Conservation (phyloP, 1,284 basidiomycete genomes). For the Moesziomyces sp. region DNA sequence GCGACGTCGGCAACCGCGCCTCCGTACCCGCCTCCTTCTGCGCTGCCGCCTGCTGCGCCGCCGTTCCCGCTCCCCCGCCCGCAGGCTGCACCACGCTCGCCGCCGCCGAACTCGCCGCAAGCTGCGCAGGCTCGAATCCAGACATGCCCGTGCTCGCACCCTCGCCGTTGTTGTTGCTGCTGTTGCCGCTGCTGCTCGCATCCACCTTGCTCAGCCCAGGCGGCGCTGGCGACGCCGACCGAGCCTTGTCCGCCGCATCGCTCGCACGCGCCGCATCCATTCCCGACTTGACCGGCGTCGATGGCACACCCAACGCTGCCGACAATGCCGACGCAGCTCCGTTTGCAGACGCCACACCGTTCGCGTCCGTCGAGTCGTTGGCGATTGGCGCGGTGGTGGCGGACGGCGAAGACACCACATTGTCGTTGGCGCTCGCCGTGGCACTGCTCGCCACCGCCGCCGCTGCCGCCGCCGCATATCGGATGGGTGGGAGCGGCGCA, state of each 20-base stretch:
- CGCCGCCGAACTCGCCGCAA: constrained; percentile 69
- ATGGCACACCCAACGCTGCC: constrained; percentile 13
- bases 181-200: constrained; percentile 13
- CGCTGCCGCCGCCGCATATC: constrained; percentile 90
- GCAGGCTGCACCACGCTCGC: constrained; percentile 59
- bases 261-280: constrained; percentile 22
- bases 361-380: constrained; percentile 23
- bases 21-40: constrained; percentile 57
- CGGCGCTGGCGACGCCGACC: constrained; percentile 43
- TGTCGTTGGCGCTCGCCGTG: constrained; percentile 25
- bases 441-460: constrained; percentile 72
- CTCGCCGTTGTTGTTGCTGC: constrained; percentile 7
- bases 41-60: constrained; percentile 49
- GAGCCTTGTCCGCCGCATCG: constrained; percentile 27
- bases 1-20: constrained; percentile 75
- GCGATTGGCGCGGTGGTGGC: constrained; percentile 27
- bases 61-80: constrained; percentile 53
- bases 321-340: constrained; percentile 4
- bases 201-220: constrained; percentile 36
- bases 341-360: constrained; percentile 4
- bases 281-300: constrained; percentile 26
- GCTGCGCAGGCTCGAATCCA: constrained; percentile 58
- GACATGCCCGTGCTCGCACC: constrained; percentile 6
- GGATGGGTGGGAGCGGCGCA: constrained; percentile 75
- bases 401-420: constrained; percentile 29